Base-by-base conservation (phyloP, 192 early-diverging fungal species). In the Pecoramyces ruminantium region DNA sequence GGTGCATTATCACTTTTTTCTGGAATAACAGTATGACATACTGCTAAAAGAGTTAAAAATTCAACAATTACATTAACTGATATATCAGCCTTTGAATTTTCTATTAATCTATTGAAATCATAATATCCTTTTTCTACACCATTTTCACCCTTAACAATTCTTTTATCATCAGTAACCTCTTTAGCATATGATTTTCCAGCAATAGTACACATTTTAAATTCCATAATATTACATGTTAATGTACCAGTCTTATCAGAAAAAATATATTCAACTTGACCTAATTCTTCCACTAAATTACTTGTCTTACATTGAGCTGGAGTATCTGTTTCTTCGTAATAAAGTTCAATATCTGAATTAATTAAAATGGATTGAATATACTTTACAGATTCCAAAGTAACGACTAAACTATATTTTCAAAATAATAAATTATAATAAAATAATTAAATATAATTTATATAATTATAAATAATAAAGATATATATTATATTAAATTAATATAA, bases 1-100 rank as follows among this genome's bases (percentile, higher is more conserved):
- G 83, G 81, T 30, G 86, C 84, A 28, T 67, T 79, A 30, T 89
- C 89, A 25, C 86, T 83, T 67, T 84, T 81, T 85, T 98, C 96
- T 15, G 98, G 97, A 84, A 99, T 99, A 27, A 99, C 98, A 8
- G 98, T 99, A 83, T 99, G 98, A 85, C 97, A 99, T 13, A 95
- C 94, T 27, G 95, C 92, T 27, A 99, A 88, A 17, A 97, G 84
- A 29, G 92, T 92, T 81, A 98, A 88, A 82, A 99, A 99, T 86
- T 97, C 95, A 29, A 93, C 88, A 79, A 98, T 93, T 34, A 92
- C 85, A 77, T 86, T 84, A 8, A 89, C 90, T 34, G 88, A 92
- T 38, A 78, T 78, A 81, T 81, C 82, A 11, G 82, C 81, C 51
- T 89, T 83, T 29, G 79, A 77, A 82, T 89, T 87, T 77, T 83